Evolutionary conservation across 441 rosid species (phyloP).

Genomic region (Codiaeum variegatum): DNA sequence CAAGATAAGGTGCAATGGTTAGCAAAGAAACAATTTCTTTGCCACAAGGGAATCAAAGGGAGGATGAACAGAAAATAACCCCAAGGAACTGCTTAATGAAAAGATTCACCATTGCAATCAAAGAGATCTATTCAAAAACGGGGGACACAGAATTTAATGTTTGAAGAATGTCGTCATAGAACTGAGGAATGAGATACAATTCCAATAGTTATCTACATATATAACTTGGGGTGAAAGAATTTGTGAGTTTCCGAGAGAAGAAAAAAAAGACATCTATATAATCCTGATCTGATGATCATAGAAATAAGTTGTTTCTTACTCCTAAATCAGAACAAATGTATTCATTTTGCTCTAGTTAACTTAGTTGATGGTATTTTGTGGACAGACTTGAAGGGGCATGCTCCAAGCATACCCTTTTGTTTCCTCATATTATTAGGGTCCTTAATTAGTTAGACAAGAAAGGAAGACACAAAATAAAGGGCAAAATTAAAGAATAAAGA

Average conservation of each 20-base stretch:
- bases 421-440: background rate
- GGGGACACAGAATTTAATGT: background rate
- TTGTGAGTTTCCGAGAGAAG: background rate
- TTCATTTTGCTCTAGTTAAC: background rate
- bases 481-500: conserved; percentile 19
- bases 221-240: background rate
- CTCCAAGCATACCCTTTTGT: background rate
- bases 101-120: background rate
- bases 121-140: background rate
- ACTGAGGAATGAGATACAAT: background rate
- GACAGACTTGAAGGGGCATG: background rate
- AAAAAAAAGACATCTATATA: background rate
- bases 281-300: background rate
- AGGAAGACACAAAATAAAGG: conserved; percentile 5
- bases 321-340: background rate
- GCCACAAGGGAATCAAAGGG: background rate
- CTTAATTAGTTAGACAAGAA: background rate
- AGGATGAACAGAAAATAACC: background rate
- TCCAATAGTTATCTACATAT: background rate
- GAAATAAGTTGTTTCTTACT: background rate
- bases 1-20: background rate
- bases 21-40: background rate
- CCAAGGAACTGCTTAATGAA: background rate
- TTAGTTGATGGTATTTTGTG: background rate
- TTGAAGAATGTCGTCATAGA: conserved; percentile 3